These are phyloP conservation scores for Meyerozyma sp. DNA, from an alignment of 1,139 yeast species.

Conservation along the genomic window DNA sequence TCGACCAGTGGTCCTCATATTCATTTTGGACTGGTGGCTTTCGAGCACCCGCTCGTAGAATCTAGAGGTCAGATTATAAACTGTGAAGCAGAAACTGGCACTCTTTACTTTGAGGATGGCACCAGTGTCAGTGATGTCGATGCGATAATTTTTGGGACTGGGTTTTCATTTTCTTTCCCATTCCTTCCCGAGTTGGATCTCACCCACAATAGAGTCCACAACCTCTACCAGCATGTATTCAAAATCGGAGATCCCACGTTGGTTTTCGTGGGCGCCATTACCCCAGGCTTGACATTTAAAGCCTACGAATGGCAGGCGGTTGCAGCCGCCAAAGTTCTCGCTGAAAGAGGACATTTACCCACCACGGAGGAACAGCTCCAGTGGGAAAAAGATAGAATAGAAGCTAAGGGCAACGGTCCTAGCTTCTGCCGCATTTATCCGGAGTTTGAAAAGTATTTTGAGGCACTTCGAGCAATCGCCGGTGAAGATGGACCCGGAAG, in stretches of 20 bases:
- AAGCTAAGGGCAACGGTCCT: slow-evolving; percentile 4
- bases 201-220: slow-evolving; percentile 27
- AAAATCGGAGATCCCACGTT: slow-evolving; percentile 41
- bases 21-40: slow-evolving; percentile 26
- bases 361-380: not conserved
- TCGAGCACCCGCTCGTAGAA: slow-evolving; percentile 26
- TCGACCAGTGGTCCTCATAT: slow-evolving; percentile 15
- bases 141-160: slow-evolving; percentile 57
- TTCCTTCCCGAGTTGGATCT: slow-evolving; percentile 28
- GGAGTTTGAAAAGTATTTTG: slow-evolving; percentile 20
- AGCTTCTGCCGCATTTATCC: slow-evolving; percentile 15
- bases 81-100: not conserved
- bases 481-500: slow-evolving; percentile 22
- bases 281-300: slow-evolving; percentile 1
- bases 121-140: slow-evolving; percentile 28
- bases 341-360: not conserved
- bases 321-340: not conserved
- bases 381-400: not conserved
- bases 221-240: slow-evolving; percentile 40
- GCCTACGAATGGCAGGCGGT: slow-evolving; percentile 3
- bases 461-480: slow-evolving; percentile 16
- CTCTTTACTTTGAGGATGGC: not conserved
- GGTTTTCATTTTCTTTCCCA: slow-evolving; percentile 45
- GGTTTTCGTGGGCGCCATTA: slow-evolving; percentile 21
- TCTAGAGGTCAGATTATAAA: not conserved